Evolutionary conservation across 148 eudicot genomes (phyloP).

Genomic region (Mesembryanthemum crystallinum): DNA sequence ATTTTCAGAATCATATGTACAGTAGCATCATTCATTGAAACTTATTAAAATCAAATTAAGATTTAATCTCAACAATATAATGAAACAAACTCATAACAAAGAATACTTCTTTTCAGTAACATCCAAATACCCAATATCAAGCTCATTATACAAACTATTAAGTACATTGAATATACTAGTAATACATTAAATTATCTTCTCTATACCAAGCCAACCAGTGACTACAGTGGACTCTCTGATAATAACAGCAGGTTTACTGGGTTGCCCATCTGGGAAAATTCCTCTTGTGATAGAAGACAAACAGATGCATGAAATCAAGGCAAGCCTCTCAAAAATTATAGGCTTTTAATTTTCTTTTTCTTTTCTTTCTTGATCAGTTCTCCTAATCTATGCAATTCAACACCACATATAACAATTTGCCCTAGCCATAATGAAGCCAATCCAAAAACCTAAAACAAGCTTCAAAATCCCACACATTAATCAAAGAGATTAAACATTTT

Average conservation of each 20-base stretch:
- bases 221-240: slow-evolving; percentile 10
- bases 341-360: slow-evolving; percentile 31
- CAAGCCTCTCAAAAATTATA: slow-evolving; percentile 37
- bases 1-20: background rate
- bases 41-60: too few species aligned
- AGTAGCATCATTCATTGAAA: slow-evolving; percentile 5
- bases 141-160: background rate
- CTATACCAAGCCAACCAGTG: slow-evolving; percentile 26
- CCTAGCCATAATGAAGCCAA: background rate
- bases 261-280: slow-evolving; percentile 23
- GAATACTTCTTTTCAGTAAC: background rate
- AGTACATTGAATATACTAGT: background rate
- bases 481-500: background rate
- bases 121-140: slow-evolving; percentile 5
- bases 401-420: background rate
- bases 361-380: background rate
- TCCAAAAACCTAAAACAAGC: slow-evolving; percentile 14
- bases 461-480: background rate
- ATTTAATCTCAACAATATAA: too few species aligned
- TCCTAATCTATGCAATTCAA: background rate
- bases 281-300: slow-evolving; percentile 23
- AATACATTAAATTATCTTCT: slow-evolving; percentile 1
- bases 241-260: slow-evolving; percentile 18
- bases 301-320: slow-evolving; percentile 12
- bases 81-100: slow-evolving; percentile 1